Evolutionary conservation across 805 yeast species (phyloP).

Genomic region (Debaryomyces maramus): DNA sequence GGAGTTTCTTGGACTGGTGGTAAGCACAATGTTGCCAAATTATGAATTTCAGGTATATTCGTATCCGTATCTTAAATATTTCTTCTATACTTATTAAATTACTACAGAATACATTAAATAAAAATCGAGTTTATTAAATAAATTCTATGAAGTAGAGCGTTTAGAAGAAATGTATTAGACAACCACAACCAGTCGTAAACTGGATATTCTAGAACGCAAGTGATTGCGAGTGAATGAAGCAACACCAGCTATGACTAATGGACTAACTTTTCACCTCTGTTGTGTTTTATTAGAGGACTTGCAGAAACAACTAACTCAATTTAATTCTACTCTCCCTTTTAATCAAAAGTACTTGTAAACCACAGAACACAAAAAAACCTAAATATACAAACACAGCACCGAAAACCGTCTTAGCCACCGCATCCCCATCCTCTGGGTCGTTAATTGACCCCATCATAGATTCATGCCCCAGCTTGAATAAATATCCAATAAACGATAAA

Average conservation of each 20-base stretch:
- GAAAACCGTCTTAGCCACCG: constrained; percentile 88
- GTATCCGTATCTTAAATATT: constrained; percentile 1
- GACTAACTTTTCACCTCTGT: too few species aligned
- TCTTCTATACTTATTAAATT: not conserved
- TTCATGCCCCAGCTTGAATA: constrained; percentile 81
- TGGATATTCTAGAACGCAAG: too few species aligned
- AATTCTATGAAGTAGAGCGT: not conserved
- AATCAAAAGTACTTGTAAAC: constrained; percentile 71
- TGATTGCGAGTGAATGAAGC: too few species aligned
- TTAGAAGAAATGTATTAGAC: not conserved
- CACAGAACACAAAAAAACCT: constrained; percentile 83
- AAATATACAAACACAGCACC: constrained; percentile 85
- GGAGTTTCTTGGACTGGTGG: constrained; percentile 48
- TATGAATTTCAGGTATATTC: constrained; percentile 30
- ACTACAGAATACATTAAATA: not conserved
- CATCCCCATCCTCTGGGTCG: constrained; percentile 92
- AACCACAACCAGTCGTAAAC: too few species aligned
- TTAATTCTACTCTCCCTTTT: constrained; percentile 66
- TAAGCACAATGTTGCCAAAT: constrained; percentile 54
- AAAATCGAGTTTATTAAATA: constrained; percentile 3
- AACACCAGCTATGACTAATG: too few species aligned
- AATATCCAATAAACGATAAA: constrained; percentile 76
- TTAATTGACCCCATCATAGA: constrained; percentile 87
- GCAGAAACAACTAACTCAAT: constrained; percentile 21
- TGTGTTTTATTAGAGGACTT: too few species aligned